Percentiles rank a stretch among this genome's conserved stretches.
Conservation (phyloP, 176 grass and related monocot genomes). For the Poa annua region DNA sequence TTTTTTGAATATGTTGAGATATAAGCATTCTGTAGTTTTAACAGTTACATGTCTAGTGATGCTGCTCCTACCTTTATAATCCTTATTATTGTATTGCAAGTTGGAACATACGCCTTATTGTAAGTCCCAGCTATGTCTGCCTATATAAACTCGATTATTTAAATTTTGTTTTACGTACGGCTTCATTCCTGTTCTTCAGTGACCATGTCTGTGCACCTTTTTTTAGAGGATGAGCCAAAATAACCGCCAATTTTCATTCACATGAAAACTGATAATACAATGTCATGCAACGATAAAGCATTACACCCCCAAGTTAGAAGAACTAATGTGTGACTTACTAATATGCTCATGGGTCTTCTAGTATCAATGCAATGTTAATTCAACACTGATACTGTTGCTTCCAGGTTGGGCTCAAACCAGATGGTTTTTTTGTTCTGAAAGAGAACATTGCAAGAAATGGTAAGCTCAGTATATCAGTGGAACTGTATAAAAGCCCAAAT, state of each 20-base stretch:
- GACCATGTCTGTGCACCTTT: slow-evolving; percentile 1
- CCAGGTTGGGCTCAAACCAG: slow-evolving; percentile 89
- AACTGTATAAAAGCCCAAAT: background rate
- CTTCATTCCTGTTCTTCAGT: background rate
- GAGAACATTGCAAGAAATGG: slow-evolving; percentile 87
- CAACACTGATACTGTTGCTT: slow-evolving; percentile 27
- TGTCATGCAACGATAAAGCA: background rate
- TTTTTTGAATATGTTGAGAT: slow-evolving; percentile 4
- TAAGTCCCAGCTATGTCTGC: background rate
- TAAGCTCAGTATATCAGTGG: slow-evolving; percentile 41
- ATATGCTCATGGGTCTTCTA: background rate
- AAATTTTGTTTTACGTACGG: background rate
- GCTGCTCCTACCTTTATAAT: slow-evolving; percentile 6
- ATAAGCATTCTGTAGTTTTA: background rate
- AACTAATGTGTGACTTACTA: background rate
- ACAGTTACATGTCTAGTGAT: background rate
- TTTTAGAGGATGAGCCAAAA: too few relatives aligned
- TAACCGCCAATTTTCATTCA: too few relatives aligned
- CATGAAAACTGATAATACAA: too few relatives aligned
- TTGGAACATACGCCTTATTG: background rate
- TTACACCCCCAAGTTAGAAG: background rate
- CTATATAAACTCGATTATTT: background rate
- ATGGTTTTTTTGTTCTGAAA: slow-evolving; percentile 95
- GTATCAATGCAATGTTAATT: slow-evolving; percentile 26
- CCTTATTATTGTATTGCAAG: background rate